Percentiles rank a stretch among this genome's conserved stretches.
These are phyloP conservation scores for Schizosaccharomyces japonicus DNA, from an alignment of 805 yeast species.

Conservation along the genomic window DNA sequence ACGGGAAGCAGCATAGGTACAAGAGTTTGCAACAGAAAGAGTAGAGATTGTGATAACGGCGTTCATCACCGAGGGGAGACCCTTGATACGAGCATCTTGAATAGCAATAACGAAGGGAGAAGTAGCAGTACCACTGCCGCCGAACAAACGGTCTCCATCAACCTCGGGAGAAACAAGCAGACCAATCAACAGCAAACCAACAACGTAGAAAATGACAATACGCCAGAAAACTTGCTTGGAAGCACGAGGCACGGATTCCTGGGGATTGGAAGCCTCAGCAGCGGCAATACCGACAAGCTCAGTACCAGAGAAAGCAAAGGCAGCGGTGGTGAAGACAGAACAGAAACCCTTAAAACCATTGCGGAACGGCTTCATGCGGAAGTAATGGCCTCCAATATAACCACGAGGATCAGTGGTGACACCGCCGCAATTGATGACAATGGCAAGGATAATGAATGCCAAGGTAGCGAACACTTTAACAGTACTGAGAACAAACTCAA, in stretches of 20 bases:
- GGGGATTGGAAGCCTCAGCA: slow-evolving; percentile 51
- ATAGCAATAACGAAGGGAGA: slow-evolving; percentile 60
- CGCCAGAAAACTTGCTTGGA: slow-evolving; percentile 71
- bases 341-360: slow-evolving; percentile 56
- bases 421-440: slow-evolving; percentile 31
- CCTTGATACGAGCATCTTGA: slow-evolving; percentile 37
- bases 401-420: slow-evolving; percentile 26
- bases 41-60: slow-evolving; percentile 42
- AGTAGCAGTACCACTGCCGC: slow-evolving; percentile 29
- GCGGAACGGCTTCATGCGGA: slow-evolving; percentile 39
- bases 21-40: slow-evolving; percentile 49
- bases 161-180: slow-evolving; percentile 54
- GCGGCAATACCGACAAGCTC: slow-evolving; percentile 57
- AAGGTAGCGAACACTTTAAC: slow-evolving; percentile 34
- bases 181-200: slow-evolving; percentile 32
- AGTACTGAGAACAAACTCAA: slow-evolving; percentile 36
- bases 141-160: slow-evolving; percentile 26
- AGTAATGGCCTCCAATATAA: slow-evolving; percentile 31
- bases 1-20: slow-evolving; percentile 42
- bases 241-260: slow-evolving; percentile 43
- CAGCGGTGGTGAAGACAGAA: slow-evolving; percentile 55
- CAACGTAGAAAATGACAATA: slow-evolving; percentile 44
- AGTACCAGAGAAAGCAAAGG: slow-evolving; percentile 54
- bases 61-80: slow-evolving; percentile 49
- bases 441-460: slow-evolving; percentile 39